phyloP scores from a whole-genome alignment of 768 basidiomycete genomes.

The Auriscalpium vulgare region DNA sequence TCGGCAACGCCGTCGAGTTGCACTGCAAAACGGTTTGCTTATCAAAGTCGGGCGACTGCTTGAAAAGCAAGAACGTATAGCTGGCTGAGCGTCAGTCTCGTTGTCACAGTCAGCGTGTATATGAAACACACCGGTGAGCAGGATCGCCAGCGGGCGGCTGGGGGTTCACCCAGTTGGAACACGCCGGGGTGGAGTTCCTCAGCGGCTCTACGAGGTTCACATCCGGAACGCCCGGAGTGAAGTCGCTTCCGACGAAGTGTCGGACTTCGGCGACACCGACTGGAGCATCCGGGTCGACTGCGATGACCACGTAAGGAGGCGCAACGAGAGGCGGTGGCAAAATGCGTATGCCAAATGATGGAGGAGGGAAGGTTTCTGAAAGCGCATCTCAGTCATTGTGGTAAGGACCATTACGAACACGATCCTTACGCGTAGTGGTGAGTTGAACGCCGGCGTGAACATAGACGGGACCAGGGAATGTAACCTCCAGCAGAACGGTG shows the following conservation, averaged over 20 bases:
- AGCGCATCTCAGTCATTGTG: too few relatives aligned
- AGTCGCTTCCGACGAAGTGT: neutral
- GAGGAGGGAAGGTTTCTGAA: neutral
- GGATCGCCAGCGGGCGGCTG: conserved; percentile 33
- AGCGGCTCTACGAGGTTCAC: conserved; percentile 13
- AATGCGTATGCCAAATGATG: neutral
- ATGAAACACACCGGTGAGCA: conserved; percentile 31
- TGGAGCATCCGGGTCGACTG: neutral
- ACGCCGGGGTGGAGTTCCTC: conserved; percentile 31
- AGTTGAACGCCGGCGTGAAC: neutral
- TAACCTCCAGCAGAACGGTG: neutral
- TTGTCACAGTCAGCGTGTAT: neutral
- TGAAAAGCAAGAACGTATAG: conserved; percentile 40
- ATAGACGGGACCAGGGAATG: neutral
- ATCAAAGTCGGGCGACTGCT: conserved; percentile 34
- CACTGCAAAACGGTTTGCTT: conserved; percentile 21
- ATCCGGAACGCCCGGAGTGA: neutral
- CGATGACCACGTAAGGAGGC: neutral
- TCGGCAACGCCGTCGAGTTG: neutral
- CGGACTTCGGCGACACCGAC: neutral
- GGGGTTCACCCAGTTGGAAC: conserved; percentile 33
- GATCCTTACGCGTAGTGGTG: neutral
- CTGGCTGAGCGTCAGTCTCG: conserved; percentile 19
- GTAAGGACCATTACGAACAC: too few relatives aligned
- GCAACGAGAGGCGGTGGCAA: too few relatives aligned